These are phyloP conservation scores for Mycena metata DNA, from an alignment of 768 basidiomycete genomes.

Conservation along the genomic window DNA sequence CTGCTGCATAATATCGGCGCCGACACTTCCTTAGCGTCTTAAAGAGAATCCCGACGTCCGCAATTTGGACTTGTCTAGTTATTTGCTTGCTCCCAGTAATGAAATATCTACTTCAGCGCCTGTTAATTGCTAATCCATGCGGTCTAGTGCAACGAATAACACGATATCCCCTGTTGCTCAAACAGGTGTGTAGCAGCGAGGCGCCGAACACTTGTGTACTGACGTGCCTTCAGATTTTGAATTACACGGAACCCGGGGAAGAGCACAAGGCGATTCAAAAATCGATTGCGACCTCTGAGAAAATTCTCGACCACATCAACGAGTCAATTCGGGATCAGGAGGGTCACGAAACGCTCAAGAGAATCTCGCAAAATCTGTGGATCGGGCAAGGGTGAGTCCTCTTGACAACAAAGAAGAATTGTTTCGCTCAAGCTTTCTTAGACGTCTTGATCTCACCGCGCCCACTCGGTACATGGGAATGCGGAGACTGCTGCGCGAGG, in stretches of 20 bases:
- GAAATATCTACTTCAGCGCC: constrained; percentile 24
- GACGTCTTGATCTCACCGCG: constrained; percentile 90
- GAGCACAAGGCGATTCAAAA: constrained; percentile 69
- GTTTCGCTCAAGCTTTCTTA: constrained; percentile 40
- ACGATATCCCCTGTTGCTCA: constrained; percentile 91
- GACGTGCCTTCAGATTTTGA: constrained; percentile 67
- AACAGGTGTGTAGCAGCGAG: constrained; percentile 62
- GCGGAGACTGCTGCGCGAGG: constrained; percentile 86
- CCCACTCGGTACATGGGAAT: constrained; percentile 88
- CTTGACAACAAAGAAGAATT: background rate
- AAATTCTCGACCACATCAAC: constrained; percentile 85
- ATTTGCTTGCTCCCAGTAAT: constrained; percentile 91
- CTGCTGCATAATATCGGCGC: background rate
- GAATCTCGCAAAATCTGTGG: constrained; percentile 86
- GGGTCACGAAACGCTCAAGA: constrained; percentile 78
- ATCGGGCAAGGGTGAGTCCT: constrained; percentile 82
- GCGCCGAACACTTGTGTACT: constrained; percentile 3
- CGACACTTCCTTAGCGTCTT: constrained; percentile 61
- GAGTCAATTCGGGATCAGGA: constrained; percentile 91
- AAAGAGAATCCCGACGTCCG: constrained; percentile 84
- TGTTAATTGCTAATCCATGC: constrained; percentile 4
- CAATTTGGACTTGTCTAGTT: constrained; percentile 91
- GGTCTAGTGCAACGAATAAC: constrained; percentile 93
- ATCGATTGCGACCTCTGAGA: constrained; percentile 76
- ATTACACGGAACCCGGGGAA: constrained; percentile 79